These are phyloP conservation scores for Mycotypha africana DNA, from an alignment of 371 early-diverging fungal species.

Conservation along the genomic window DNA sequence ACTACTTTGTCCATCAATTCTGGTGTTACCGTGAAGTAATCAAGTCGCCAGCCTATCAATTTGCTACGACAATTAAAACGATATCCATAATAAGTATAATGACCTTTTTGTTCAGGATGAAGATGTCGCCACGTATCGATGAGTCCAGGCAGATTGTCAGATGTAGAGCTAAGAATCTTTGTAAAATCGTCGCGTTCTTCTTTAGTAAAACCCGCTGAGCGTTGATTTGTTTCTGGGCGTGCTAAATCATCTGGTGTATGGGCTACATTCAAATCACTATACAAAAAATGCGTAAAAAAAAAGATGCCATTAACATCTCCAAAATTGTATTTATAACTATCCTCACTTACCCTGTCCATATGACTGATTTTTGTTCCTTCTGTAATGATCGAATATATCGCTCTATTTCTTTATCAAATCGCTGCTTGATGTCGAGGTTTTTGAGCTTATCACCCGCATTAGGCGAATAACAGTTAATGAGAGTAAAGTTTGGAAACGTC, in stretches of 20 bases:
- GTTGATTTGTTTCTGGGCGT: conserved; percentile 72
- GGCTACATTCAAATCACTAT: conserved; percentile 83
- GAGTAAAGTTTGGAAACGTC: conserved; percentile 59
- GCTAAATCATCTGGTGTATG: conserved; percentile 80
- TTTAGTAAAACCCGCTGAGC: conserved; percentile 80
- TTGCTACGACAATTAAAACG: conserved; percentile 71
- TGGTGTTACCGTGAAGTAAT: conserved; percentile 79
- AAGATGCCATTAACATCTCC: too few species aligned
- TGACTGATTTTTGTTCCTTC: conserved; percentile 61
- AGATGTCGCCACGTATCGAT: conserved; percentile 79
- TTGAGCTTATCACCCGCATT: conserved; percentile 78
- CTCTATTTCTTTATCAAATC: conserved; percentile 68
- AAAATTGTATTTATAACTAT: too few species aligned
- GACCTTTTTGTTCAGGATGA: conserved; percentile 59
- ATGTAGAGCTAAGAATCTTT: conserved; percentile 40
- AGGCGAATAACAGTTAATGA: conserved; percentile 78
- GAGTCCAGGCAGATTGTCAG: conserved; percentile 37
- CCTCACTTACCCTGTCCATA: conserved; percentile 80
- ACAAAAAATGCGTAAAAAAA: not conserved
- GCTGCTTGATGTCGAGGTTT: conserved; percentile 54
- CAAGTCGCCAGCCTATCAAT: conserved; percentile 83
- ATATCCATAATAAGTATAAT: conserved; percentile 82
- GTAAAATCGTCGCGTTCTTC: conserved; percentile 80
- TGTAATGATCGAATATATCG: conserved; percentile 66
- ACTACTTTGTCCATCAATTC: conserved; percentile 55